Percentiles rank a stretch among this genome's conserved stretches.
These are phyloP conservation scores for Zygoascus biomembranicola DNA, from an alignment of 805 yeast species.

Conservation along the genomic window DNA sequence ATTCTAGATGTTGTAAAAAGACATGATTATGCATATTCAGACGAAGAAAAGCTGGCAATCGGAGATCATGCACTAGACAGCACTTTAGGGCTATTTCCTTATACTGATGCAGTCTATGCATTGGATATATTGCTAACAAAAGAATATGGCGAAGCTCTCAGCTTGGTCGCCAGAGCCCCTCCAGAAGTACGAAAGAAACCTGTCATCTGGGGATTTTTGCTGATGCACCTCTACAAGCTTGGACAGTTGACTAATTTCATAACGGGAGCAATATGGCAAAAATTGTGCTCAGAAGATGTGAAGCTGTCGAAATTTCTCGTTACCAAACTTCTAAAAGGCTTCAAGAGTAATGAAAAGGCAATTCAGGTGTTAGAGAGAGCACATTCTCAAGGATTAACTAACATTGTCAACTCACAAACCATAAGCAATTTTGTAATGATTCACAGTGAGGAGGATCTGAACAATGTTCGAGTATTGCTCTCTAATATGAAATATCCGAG, in stretches of 20 bases:
- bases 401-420: not conserved
- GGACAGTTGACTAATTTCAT: conserved; percentile 15
- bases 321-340: conserved; percentile 6
- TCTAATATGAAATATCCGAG: not conserved
- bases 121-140: conserved; percentile 10
- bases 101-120: conserved; percentile 13
- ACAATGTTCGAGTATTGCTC: not conserved
- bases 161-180: conserved; percentile 7
- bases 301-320: conserved; percentile 7
- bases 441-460: conserved; percentile 3
- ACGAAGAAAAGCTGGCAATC: conserved; percentile 12
- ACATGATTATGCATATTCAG: conserved; percentile 15
- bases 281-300: conserved; percentile 7
- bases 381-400: not conserved
- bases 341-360: conserved; percentile 4
- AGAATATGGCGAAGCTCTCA: conserved; percentile 12
- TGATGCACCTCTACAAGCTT: conserved; percentile 13
- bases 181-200: conserved; percentile 5
- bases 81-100: conserved; percentile 13
- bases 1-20: conserved; percentile 11
- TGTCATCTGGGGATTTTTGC: conserved; percentile 21
- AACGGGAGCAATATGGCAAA: conserved; percentile 14
- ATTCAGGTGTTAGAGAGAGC: conserved; percentile 8
- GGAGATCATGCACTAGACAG: not conserved
- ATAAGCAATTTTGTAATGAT: conserved; percentile 1